Percentiles rank a stretch among this genome's conserved stretches.
Conservation (phyloP, 306 rosid species). For the Dalbergia cultrata region DNA sequence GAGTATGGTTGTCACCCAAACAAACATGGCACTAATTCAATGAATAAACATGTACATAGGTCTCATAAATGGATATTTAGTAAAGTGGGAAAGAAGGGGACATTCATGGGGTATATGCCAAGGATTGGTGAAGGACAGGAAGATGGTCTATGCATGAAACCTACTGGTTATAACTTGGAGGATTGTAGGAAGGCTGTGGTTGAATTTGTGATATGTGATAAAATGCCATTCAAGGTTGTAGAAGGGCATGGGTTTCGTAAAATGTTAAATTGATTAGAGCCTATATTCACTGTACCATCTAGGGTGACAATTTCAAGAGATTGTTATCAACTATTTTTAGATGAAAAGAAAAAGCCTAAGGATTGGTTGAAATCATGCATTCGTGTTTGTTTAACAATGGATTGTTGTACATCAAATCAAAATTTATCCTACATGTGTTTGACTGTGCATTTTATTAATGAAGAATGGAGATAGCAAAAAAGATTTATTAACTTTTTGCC, state of each 20-base stretch:
- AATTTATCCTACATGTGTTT: neutral
- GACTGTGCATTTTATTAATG: neutral
- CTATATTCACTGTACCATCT: neutral
- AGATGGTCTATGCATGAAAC: neutral
- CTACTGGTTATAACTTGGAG: neutral
- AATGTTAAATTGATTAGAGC: neutral
- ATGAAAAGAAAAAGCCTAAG: too few species aligned
- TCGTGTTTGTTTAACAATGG: too few species aligned
- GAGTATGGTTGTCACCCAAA: neutral
- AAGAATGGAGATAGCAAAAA: neutral
- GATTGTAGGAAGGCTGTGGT: neutral
- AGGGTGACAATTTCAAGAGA: neutral
- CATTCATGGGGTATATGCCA: neutral
- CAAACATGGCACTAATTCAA: neutral
- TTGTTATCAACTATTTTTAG: neutral
- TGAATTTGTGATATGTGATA: neutral
- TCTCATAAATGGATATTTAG: too few species aligned
- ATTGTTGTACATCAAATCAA: neutral
- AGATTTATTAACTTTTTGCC: neutral
- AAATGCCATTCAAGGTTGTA: neutral
- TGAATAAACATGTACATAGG: too few species aligned
- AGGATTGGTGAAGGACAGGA: too few species aligned
- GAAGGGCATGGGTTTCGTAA: conserved; percentile 3
- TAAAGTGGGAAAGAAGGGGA: too few species aligned
- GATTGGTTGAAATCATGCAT: too few species aligned